Evolutionary conservation across 345 rosid species (phyloP), one percentile per base, ranked within the genome.

Genomic region (Hypericum perforatum): DNA sequence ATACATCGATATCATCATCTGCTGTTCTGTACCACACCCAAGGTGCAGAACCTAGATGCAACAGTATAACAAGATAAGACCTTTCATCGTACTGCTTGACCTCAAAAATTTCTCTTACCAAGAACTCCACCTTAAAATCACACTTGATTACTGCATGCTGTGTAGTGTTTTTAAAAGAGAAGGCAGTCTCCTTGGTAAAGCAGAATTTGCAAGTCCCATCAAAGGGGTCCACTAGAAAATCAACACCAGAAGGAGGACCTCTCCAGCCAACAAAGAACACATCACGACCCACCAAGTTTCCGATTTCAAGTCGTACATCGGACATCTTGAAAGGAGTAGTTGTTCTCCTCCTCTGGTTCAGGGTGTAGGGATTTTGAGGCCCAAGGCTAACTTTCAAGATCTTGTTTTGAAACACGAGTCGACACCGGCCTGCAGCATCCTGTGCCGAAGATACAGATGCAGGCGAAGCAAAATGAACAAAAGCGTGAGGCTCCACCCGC

Each of bases 161-260:
- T 7, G 15, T 7, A 13, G 54, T 57, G 57, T 67, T 72, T 70
- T 84, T 86, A 53, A 84, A 75, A 47, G 87, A 64, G 64, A 90
- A 90, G 5, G 80, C 81, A 45, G 80, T 82, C 50, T 69, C 69
- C 62, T 70, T 80, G 7, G 74, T 63, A 78, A 84, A 86, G 67
- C 87, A 78, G 62, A 90, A 78, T 45, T 53, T 76, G 80, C 98
- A 82, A 0, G 72, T 80, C 44, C 75, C 73, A 60, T 82, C 96
- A 72, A 90, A 87, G 55, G 91, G 96, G 62, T 86, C 98, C 32
- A 90, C 92, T 42, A 82, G 57, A 67, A 86, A 84, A 63, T 86
- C 75, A 14, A 78, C 76, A 14, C 80, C 81, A 8, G 79, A 64
- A 54, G 67, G 53, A 51, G 81, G 79, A 56, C 82, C 84, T 68